Conservation (phyloP, 1,284 basidiomycete species). For the Ceratobasidium theobromae region DNA sequence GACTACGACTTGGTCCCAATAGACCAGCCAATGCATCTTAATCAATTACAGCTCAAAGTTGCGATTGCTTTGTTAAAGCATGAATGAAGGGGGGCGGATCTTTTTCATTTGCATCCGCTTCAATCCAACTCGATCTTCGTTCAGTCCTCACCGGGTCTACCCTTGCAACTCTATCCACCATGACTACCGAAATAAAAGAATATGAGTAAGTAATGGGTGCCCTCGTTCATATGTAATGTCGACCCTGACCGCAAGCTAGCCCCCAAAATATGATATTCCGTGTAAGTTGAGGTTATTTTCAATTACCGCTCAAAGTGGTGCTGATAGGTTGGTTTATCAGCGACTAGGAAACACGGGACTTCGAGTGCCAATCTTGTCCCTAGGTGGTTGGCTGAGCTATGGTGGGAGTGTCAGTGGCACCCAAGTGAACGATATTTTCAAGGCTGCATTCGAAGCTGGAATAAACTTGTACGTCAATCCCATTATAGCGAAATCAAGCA, state of each 20-base stretch:
- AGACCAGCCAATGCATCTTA: too few relatives aligned
- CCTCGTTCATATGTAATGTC: not conserved
- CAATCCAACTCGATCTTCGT: not conserved
- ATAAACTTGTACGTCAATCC: slow-evolving; percentile 60
- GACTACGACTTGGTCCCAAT: too few relatives aligned
- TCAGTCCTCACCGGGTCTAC: too few relatives aligned
- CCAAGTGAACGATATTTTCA: slow-evolving; percentile 57
- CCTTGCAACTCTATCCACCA: not conserved
- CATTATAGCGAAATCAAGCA: not conserved
- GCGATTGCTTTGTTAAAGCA: not conserved
- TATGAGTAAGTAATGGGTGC: slow-evolving; percentile 10
- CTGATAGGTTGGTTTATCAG: slow-evolving; percentile 2
- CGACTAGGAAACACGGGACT: slow-evolving; percentile 38
- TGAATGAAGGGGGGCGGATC: not conserved
- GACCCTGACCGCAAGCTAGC: not conserved
- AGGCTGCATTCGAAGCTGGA: slow-evolving; percentile 63
- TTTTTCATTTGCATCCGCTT: not conserved
- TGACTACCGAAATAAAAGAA: slow-evolving; percentile 13
- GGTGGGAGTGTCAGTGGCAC: slow-evolving; percentile 34
- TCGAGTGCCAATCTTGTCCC: slow-evolving; percentile 36
- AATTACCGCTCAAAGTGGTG: not conserved
- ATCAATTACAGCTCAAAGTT: too few relatives aligned
- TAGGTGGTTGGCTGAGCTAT: slow-evolving; percentile 37
- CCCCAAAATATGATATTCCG: slow-evolving; percentile 36
- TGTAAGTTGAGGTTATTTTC: not conserved